Evolutionary conservation across 257 asterid genomes (phyloP).

Genomic region (Solanum bulbocastanum): DNA sequence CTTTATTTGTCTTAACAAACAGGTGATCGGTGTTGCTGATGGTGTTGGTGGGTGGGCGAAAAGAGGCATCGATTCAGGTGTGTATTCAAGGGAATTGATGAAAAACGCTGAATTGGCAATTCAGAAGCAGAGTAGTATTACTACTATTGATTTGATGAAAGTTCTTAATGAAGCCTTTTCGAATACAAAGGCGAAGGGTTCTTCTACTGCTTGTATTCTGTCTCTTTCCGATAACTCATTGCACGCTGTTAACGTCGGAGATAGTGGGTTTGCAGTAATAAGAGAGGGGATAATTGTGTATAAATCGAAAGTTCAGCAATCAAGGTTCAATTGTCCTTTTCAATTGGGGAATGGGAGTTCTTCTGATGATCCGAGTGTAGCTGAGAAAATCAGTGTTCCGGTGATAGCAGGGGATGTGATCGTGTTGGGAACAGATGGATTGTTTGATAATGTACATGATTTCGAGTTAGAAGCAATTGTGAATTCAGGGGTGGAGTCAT

Average conservation of each 20-base stretch:
- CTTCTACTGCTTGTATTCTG: constrained; percentile 36
- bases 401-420: constrained; percentile 26
- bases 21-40: constrained; percentile 32
- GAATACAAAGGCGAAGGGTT: constrained; percentile 2
- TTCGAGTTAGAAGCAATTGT: constrained; percentile 11
- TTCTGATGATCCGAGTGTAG: not conserved
- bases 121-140: not conserved
- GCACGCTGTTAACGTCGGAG: constrained; percentile 32
- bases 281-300: constrained; percentile 10
- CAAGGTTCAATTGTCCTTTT: constrained; percentile 21
- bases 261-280: constrained; percentile 28
- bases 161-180: constrained; percentile 9
- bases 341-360: constrained; percentile 1
- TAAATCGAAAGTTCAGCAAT: constrained; percentile 14
- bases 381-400: constrained; percentile 8
- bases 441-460: constrained; percentile 28
- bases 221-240: not conserved
- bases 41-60: constrained; percentile 28
- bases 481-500: not conserved
- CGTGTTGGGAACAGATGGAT: constrained; percentile 37
- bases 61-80: constrained; percentile 26
- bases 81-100: constrained; percentile 26
- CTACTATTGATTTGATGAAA: not conserved
- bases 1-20: constrained; percentile 2
- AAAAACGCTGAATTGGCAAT: not conserved